Evolutionary conservation across 768 basidiomycete species (phyloP).

Genomic region (Russula dissimulans): DNA sequence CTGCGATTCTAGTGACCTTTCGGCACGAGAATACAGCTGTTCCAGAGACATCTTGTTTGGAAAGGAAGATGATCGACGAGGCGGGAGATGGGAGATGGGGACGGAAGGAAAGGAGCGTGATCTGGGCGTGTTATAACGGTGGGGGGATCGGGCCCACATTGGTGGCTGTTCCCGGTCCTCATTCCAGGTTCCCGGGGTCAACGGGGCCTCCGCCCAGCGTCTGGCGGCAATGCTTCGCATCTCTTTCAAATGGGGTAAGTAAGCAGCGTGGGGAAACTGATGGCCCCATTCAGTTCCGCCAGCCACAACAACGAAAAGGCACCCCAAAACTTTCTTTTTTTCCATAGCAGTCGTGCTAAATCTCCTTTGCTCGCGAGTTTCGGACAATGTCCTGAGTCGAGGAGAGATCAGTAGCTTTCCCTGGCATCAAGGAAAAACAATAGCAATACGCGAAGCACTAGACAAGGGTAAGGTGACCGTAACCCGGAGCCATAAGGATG

Average conservation of each 20-base stretch:
- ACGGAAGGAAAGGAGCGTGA: not conserved
- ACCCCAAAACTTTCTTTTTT: conserved; percentile 7
- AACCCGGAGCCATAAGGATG: not conserved
- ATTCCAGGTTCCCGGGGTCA: conserved; percentile 8
- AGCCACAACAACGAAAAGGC: not conserved
- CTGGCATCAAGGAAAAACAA: conserved; percentile 5
- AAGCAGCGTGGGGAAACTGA: not conserved
- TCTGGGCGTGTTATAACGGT: conserved; percentile 2
- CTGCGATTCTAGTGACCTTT: not conserved
- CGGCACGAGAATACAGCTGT: not conserved
- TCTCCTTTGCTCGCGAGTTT: not conserved
- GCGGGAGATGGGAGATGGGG: not conserved
- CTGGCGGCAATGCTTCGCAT: not conserved
- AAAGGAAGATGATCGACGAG: not conserved
- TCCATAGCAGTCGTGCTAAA: too few species aligned
- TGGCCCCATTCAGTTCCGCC: not conserved
- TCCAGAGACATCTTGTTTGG: not conserved
- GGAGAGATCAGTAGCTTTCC: not conserved
- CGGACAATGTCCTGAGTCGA: too few species aligned
- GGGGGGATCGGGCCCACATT: not conserved
- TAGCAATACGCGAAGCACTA: not conserved
- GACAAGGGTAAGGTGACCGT: not conserved
- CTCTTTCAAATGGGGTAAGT: not conserved
- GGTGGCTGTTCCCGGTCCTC: conserved; percentile 12
- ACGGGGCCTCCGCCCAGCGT: not conserved